A percentile compares a stretch with the other conserved stretches of the same genome.
These are phyloP conservation scores for Chytridium lagenaria DNA, from an alignment of 371 early-diverging fungal species.

Conservation along the genomic window DNA sequence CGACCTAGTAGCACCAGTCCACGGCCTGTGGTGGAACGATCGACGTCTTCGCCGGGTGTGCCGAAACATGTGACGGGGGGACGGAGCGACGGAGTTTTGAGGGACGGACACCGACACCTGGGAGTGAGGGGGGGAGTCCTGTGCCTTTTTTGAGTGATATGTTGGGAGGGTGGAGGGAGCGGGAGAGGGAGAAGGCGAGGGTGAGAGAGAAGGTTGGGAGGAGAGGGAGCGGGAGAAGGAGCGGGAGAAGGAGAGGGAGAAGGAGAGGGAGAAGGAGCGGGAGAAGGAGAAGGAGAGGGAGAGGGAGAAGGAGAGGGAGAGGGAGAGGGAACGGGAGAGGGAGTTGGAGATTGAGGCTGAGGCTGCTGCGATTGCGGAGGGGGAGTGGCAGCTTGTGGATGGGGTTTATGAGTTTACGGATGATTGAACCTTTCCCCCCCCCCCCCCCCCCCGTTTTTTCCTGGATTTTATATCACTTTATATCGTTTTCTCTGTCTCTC, in stretches of 20 bases:
- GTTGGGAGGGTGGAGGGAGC: constrained; percentile 10
- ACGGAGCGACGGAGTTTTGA: no score
- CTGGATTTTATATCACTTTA: no score
- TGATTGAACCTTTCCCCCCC: no score
- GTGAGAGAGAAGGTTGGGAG: constrained; percentile 23
- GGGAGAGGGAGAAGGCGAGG: constrained; percentile 10
- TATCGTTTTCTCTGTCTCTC: no score
- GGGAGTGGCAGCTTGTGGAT: constrained; percentile 22
- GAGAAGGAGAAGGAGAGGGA: neutral
- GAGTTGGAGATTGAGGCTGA: constrained; percentile 4
- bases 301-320: constrained; percentile 21
- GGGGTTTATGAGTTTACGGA: constrained; percentile 27
- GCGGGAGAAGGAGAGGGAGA: constrained; percentile 16
- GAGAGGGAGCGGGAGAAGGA: constrained; percentile 8
- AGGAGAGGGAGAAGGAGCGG: constrained; percentile 8
- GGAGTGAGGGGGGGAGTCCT: no score
- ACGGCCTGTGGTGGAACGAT: no score
- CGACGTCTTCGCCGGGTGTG: no score
- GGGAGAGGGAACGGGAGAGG: constrained; percentile 5
- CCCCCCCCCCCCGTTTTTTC: no score
- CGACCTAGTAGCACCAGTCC: no score
- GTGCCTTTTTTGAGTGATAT: neutral
- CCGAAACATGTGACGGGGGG: no score
- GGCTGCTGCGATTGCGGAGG: constrained; percentile 8
- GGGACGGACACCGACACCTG: no score